Evolutionary conservation across 306 rosid genomes (phyloP).

Genomic region (Coriaria nepalensis): DNA sequence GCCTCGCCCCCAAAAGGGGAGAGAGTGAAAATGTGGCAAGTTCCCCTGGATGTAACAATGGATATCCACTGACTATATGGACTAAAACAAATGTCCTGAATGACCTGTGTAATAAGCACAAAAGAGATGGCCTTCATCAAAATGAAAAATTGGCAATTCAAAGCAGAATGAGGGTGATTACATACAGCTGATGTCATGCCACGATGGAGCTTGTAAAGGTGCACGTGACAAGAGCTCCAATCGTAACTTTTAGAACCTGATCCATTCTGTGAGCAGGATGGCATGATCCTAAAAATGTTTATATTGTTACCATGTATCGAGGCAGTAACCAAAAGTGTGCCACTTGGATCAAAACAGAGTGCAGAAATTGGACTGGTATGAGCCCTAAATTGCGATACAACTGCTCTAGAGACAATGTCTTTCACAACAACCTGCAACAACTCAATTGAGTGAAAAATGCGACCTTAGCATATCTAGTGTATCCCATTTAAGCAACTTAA

Average conservation of each 20-base stretch:
- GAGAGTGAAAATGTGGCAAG: slow-evolving; percentile 70
- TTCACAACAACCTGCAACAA: slow-evolving; percentile 68
- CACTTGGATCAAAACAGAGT: slow-evolving; percentile 84
- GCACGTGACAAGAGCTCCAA: slow-evolving; percentile 69
- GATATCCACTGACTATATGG: slow-evolving; percentile 76
- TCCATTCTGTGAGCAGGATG: slow-evolving; percentile 44
- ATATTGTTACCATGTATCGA: slow-evolving; percentile 82
- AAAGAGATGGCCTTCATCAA: slow-evolving; percentile 14
- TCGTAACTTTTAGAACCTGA: slow-evolving; percentile 49
- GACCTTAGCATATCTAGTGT: background rate
- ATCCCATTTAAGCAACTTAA: no score
- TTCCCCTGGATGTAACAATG: slow-evolving; percentile 71
- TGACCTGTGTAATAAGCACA: slow-evolving; percentile 40
- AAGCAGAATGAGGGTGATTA: slow-evolving; percentile 18
- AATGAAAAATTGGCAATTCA: slow-evolving; percentile 14
- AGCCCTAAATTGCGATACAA: slow-evolving; percentile 77
- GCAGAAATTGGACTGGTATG: slow-evolving; percentile 88
- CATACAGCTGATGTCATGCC: slow-evolving; percentile 91
- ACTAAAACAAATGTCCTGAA: slow-evolving; percentile 89
- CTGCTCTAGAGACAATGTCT: slow-evolving; percentile 61
- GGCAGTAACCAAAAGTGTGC: slow-evolving; percentile 82
- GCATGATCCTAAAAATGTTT: slow-evolving; percentile 78
- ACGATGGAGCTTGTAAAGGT: slow-evolving; percentile 85
- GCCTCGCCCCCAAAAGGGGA: slow-evolving; percentile 85
- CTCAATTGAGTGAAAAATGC: background rate